These are phyloP conservation scores for Metschnikowia picachoensis DNA, from an alignment of 805 yeast genomes.

Conservation along the genomic window DNA sequence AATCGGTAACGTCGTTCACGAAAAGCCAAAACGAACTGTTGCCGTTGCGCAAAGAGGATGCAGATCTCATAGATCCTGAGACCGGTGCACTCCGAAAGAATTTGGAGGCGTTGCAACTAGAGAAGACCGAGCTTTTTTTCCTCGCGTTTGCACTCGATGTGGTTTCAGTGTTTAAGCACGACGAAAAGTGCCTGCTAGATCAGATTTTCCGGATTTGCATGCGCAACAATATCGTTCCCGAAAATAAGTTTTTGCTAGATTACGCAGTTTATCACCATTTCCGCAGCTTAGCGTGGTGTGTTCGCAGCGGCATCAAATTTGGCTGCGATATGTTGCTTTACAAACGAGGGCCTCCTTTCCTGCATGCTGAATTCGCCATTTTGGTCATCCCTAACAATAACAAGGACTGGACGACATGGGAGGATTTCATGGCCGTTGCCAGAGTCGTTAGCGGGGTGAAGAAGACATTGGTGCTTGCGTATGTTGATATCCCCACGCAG, in stretches of 20 bases:
- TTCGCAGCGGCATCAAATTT: constrained; percentile 84
- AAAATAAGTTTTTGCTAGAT: constrained; percentile 40
- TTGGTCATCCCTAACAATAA: constrained; percentile 43
- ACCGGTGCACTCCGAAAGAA: constrained; percentile 13
- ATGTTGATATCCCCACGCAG: constrained; percentile 54
- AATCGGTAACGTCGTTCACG: neutral
- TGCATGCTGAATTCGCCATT: constrained; percentile 86
- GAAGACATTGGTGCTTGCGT: constrained; percentile 68
- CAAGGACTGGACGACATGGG: constrained; percentile 49
- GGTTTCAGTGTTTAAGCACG: constrained; percentile 30
- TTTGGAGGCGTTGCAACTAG: constrained; percentile 59
- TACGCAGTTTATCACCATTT: constrained; percentile 83
- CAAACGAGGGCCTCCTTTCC: constrained; percentile 90
- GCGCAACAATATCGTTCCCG: constrained; percentile 3
- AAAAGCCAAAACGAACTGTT: neutral
- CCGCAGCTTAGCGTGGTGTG: constrained; percentile 92
- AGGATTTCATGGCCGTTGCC: constrained; percentile 53
- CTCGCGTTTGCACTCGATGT: constrained; percentile 55
- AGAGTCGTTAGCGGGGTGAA: constrained; percentile 87
- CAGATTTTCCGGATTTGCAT: constrained; percentile 28
- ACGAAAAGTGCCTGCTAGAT: constrained; percentile 12
- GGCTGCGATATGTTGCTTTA: constrained; percentile 84
- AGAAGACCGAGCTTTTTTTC: constrained; percentile 74
- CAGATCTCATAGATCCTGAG: constrained; percentile 8
- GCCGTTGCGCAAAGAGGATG: constrained; percentile 12